Percentiles rank a stretch among this genome's conserved stretches.
Evolutionary conservation across 1,284 basidiomycete species (phyloP).

Genomic region (Pseudozyma sp.): DNA sequence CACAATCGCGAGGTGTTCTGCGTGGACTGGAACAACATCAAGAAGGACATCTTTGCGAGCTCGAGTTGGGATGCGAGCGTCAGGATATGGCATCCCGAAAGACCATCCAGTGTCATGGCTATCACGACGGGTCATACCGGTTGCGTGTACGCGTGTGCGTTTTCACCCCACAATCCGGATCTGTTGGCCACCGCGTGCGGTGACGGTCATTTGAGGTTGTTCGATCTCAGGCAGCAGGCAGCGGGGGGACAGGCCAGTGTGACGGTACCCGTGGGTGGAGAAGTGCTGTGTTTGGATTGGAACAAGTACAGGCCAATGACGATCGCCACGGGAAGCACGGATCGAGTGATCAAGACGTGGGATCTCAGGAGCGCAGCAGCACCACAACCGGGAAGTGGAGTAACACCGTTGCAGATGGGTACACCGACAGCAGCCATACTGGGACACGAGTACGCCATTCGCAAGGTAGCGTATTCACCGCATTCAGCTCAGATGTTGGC

Average conservation of each 20-base stretch:
- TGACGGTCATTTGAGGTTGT: conserved; percentile 71
- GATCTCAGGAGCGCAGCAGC: conserved; percentile 71
- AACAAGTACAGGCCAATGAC: conserved; percentile 87
- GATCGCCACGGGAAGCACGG: conserved; percentile 83
- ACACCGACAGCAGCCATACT: conserved; percentile 51
- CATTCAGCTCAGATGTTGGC: conserved; percentile 82
- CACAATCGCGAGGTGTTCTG: conserved; percentile 91
- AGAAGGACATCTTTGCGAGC: conserved; percentile 88
- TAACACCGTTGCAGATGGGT: conserved; percentile 12
- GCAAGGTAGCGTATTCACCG: conserved; percentile 71
- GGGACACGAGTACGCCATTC: conserved; percentile 72
- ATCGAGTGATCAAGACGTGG: conserved; percentile 83
- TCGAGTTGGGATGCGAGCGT: conserved; percentile 88
- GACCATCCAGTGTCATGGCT: conserved; percentile 80
- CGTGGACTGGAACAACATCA: conserved; percentile 96
- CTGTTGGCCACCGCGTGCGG: conserved; percentile 84
- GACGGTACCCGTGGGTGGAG: conserved; percentile 60
- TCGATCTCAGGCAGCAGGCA: conserved; percentile 52
- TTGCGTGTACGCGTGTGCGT: conserved; percentile 88
- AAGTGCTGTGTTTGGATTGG: conserved; percentile 82
- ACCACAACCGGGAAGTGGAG: conserved; percentile 1
- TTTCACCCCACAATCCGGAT: conserved; percentile 89
- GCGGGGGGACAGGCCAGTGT: conserved; percentile 9
- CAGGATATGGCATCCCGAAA: conserved; percentile 89
- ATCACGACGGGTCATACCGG: conserved; percentile 80